Conservation (phyloP, 495 filamentous ascomycete genomes). For the Barbatosphaeria neglecta region DNA sequence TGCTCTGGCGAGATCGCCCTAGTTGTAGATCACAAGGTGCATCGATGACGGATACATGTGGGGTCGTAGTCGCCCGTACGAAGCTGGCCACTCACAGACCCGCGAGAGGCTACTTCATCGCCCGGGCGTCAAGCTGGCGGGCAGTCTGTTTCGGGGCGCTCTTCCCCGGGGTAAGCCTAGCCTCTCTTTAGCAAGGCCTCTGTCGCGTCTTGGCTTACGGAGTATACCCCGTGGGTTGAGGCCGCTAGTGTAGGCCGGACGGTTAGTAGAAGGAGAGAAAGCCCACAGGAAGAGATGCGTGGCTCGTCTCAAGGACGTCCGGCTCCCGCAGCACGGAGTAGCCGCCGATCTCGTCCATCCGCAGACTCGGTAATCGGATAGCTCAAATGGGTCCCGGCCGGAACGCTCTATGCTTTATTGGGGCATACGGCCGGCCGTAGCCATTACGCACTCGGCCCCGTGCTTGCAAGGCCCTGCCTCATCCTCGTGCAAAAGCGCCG, state of each 20-base stretch:
- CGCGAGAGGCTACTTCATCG: too few species aligned
- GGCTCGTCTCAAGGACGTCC: too few species aligned
- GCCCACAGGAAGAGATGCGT: background rate
- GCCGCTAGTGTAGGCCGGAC: too few species aligned
- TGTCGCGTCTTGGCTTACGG: background rate
- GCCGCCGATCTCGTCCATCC: background rate
- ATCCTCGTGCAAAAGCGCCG: background rate
- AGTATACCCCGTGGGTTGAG: too few species aligned
- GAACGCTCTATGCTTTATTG: background rate
- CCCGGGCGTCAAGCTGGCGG: too few species aligned
- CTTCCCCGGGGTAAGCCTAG: background rate
- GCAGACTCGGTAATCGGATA: background rate
- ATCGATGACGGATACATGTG: background rate
- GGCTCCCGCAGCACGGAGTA: background rate
- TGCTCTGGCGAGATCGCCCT: background rate
- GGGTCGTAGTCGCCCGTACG: background rate
- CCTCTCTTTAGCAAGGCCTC: background rate
- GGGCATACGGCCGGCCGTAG: background rate
- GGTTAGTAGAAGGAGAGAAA: too few species aligned
- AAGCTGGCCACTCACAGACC: background rate
- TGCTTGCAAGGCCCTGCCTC: too few species aligned
- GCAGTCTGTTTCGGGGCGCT: background rate
- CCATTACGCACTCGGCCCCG: too few species aligned
- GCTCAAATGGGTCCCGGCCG: background rate
- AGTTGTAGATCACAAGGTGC: background rate